Evolutionary conservation across 441 rosid genomes (phyloP), one percentile per base, ranked within the genome.

Genomic region (Pelargonium myrrhifolium): DNA sequence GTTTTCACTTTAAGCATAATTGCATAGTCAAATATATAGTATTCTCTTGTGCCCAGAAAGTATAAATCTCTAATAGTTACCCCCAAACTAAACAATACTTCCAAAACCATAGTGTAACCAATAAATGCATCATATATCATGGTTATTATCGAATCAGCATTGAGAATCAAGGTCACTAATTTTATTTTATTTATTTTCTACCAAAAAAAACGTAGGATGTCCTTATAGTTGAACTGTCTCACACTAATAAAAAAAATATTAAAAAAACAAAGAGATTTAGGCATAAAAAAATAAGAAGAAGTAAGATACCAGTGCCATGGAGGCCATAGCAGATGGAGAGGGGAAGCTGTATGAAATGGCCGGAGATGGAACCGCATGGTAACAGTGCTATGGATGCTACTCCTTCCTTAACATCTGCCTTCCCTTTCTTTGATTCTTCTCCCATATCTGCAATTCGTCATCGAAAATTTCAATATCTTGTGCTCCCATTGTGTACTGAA

Each of bases 261-360:
- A 31, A 11, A 66, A 21, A 4, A 1, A 71, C 5, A 58, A 7
- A 67, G 4, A 67, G 6, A 20, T 37, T 39, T 4, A 72, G 11
- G 65, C 3, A 62, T 53, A 68, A 1, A 58, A 0, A 55, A 15
- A 26, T n/a, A 22, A 40, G 11, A n/a, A 12, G 49, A 59, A 31
- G 12, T 55, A 18, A 58, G 20, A 43, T 77, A 93, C 97, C 97
- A 70, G 88, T 81, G 80, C 96, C 99, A 37, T 88, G 92, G 76
- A 92, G 93, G 37, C 98, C 99, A 66, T 88, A 91, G 81, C 99
- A 93, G 76, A 86, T 75, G 76, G 95, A 89, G 55, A 28, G 78
- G 64, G 96, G 97, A 76, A 87, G 88, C 5, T 88, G 89, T 68
- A 91, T 78, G 80, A 93, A 93, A 72, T 93, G 96, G 58, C 99